Evolutionary conservation across 108 stramenopile species (phyloP).

Genomic region (Chaetoceros muelleri): DNA sequence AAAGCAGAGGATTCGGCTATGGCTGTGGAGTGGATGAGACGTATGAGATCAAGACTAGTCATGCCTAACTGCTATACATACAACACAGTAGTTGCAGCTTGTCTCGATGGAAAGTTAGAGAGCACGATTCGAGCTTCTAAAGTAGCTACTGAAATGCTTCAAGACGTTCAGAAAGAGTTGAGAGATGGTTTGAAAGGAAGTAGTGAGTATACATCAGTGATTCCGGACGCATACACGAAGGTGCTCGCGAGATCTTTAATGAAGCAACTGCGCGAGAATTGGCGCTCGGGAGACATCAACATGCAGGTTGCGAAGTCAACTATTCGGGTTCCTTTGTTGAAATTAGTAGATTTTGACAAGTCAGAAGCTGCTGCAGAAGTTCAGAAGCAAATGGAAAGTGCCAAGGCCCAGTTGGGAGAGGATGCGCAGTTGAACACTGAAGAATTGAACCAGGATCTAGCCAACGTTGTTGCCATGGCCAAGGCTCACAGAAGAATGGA

Average conservation of each 20-base stretch:
- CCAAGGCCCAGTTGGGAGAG: background rate
- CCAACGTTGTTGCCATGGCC: background rate
- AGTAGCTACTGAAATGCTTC: slow-evolving; percentile 64
- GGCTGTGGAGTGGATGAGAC: slow-evolving; percentile 67
- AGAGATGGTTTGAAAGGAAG: slow-evolving; percentile 33
- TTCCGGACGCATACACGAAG: slow-evolving; percentile 70
- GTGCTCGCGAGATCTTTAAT: slow-evolving; percentile 50
- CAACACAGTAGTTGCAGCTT: slow-evolving; percentile 78
- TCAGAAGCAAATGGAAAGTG: slow-evolving; percentile 9
- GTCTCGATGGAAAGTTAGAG: slow-evolving; percentile 68
- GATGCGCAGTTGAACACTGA: background rate
- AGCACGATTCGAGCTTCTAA: slow-evolving; percentile 53
- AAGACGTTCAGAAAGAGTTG: slow-evolving; percentile 48
- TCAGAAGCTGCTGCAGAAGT: slow-evolving; percentile 20
- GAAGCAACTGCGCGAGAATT: slow-evolving; percentile 65
- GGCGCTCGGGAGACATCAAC: slow-evolving; percentile 63
- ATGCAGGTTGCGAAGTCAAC: slow-evolving; percentile 66
- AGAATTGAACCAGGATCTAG: background rate
- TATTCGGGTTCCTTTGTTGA: slow-evolving; percentile 44
- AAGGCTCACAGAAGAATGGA: background rate
- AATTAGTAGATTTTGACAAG: slow-evolving; percentile 65
- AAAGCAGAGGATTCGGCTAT: slow-evolving; percentile 39
- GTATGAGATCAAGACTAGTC: slow-evolving; percentile 69
- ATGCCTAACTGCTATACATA: slow-evolving; percentile 76
- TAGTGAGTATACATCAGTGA: slow-evolving; percentile 47